Evolutionary conservation across 73 alveolate species (phyloP).

Genomic region (Paramecium caudatum): DNA sequence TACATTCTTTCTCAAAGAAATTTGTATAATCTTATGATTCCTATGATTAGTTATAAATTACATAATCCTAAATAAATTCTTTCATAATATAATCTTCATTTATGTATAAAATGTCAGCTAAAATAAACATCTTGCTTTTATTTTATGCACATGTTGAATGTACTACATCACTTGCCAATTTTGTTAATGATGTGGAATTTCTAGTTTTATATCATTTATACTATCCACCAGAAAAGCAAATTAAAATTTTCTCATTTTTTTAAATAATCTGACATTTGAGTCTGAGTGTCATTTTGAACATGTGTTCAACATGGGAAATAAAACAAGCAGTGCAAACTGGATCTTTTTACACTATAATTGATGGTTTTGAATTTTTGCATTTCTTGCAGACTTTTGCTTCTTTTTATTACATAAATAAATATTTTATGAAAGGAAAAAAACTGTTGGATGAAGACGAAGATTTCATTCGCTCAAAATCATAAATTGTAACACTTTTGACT

Average conservation of each 20-base stretch:
- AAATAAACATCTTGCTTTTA: conserved; percentile 38
- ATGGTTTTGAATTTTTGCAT: background rate
- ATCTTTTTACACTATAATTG: background rate
- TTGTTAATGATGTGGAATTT: conserved; percentile 4
- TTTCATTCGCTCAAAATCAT: background rate
- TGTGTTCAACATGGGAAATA: conserved; percentile 28
- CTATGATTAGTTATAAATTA: background rate
- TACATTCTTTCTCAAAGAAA: background rate
- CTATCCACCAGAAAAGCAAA: conserved; percentile 56
- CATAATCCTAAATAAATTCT: background rate
- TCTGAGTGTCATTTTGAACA: conserved; percentile 50
- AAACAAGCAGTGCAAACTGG: conserved; percentile 12
- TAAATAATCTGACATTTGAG: background rate
- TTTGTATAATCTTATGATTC: background rate
- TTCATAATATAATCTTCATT: background rate
- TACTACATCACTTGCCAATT: conserved; percentile 61
- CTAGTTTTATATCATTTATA: background rate
- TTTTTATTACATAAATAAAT: conserved; percentile 19
- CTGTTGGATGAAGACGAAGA: conserved; percentile 49
- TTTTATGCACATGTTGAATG: conserved; percentile 36
- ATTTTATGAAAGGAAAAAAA: conserved; percentile 52
- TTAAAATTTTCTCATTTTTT: conserved; percentile 49
- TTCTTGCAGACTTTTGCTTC: background rate
- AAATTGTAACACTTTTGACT: background rate
- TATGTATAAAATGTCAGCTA: background rate